Evolutionary conservation across 2,329 filamentous ascomycete genomes (phyloP).

Genomic region (Dactylellina drechsleri): DNA sequence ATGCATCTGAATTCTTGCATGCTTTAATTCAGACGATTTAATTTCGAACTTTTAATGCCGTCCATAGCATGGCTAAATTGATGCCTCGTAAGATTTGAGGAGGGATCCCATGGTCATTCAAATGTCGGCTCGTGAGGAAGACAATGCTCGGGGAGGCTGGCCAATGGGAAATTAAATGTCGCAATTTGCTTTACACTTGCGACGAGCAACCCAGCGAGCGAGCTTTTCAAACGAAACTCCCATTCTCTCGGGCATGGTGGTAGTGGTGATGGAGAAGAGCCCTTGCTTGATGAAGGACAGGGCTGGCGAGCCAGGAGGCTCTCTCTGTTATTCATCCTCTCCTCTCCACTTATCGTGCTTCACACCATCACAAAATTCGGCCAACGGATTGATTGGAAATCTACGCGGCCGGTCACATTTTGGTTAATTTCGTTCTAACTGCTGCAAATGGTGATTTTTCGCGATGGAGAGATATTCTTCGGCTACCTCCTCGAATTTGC

Average conservation of each 20-base stretch:
- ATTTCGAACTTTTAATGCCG: no score
- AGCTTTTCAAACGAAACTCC: neutral
- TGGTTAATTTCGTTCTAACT: neutral
- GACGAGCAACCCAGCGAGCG: neutral
- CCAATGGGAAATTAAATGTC: constrained; percentile 56
- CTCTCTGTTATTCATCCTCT: constrained; percentile 12
- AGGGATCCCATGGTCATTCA: constrained; percentile 34
- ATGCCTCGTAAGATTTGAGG: constrained; percentile 6
- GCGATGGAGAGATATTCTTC: constrained; percentile 6
- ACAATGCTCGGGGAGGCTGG: constrained; percentile 25
- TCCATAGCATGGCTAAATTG: neutral
- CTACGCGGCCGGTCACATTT: constrained; percentile 3
- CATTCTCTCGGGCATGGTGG: constrained; percentile 34
- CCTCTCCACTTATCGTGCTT: neutral
- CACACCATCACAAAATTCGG: constrained; percentile 2
- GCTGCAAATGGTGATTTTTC: neutral
- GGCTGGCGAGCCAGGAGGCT: constrained; percentile 33
- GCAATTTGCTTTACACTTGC: constrained; percentile 44
- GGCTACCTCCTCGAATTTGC: constrained; percentile 37
- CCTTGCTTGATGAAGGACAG: constrained; percentile 38
- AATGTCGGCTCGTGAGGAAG: constrained; percentile 36
- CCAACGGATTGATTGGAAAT: constrained; percentile 4
- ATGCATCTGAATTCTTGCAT: no score
- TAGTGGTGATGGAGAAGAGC: constrained; percentile 9
- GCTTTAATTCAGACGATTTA: no score